Base-by-base conservation (phyloP, 2,329 filamentous ascomycete species). In the Metarhizium rileyi region DNA sequence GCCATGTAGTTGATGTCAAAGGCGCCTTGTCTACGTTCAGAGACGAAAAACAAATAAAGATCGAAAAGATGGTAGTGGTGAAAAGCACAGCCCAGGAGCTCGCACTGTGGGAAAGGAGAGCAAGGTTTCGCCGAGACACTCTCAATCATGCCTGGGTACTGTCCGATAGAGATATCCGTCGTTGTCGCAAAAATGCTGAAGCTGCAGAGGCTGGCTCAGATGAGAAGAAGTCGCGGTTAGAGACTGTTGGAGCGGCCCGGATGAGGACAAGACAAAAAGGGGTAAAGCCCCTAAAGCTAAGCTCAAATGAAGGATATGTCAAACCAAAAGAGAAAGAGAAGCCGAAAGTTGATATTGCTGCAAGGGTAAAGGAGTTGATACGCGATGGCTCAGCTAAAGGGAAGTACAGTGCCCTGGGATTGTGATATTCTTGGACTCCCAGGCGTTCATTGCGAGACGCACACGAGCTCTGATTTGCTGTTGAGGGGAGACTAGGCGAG, bases 131-230 rank as follows among this genome's bases (percentile, higher is more conserved):
- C 33, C 59, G 58, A 30, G 70, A 77, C 4, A 67, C 80, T 5
- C 66, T 85, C 14, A 61, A 63, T 3, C 64, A 61, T 50, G 74
- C 78, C 0, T 85, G 82, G 82, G 59, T 72, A n/a, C 56, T 84
- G 27, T 70, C 66, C 27, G 61, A 63, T 22, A 70, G 66, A 50
- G 70, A 76, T 48, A 66, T 82, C 43, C 71, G 72, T 46, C 67
- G 63, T 50, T 81, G 76, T 55, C 71, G 70, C 52, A 71, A 65
- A 53, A 69, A 75, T 51, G 72, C 72, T 8, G 70, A 72, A 51
- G 60, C 61, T n/a, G 58, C 57, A 23, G 59, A 60, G 36, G 57
- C 57, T 16, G 57, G 60, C 28, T 56, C 51, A 2, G 57, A 60
- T 48, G 58, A 47, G 52, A 63, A 60, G 51, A 57, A 51, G 41